phyloP scores from a whole-genome alignment of 2,329 filamentous ascomycete genomes.

The Leptographium flavum region DNA sequence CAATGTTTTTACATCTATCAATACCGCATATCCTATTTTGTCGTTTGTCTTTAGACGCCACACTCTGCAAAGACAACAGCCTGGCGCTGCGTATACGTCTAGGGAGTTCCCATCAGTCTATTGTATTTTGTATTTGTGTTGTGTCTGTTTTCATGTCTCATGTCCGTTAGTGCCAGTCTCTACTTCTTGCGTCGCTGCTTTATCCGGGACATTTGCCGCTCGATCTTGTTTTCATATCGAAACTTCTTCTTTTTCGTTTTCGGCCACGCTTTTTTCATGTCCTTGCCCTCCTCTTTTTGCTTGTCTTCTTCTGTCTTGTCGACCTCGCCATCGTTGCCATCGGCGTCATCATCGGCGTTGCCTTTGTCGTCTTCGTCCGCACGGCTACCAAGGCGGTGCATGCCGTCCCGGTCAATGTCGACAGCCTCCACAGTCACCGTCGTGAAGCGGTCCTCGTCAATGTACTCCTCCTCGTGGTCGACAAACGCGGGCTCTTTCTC shows the following conservation, averaged over 20 bases:
- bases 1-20: constrained; percentile 5
- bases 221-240: constrained; percentile 78
- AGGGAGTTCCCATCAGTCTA: neutral
- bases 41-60: neutral
- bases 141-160: neutral
- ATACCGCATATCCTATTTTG: constrained; percentile 7
- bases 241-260: constrained; percentile 79
- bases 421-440: constrained; percentile 90
- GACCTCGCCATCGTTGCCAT: constrained; percentile 19
- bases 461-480: constrained; percentile 81
- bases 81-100: neutral
- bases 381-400: constrained; percentile 35
- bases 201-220: constrained; percentile 58
- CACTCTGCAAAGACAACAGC: neutral
- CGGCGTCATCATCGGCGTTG: constrained; percentile 18
- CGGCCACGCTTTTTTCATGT: constrained; percentile 30
- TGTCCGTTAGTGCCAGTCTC: neutral
- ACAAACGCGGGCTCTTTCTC: constrained; percentile 29
- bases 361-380: constrained; percentile 13
- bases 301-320: constrained; percentile 18
- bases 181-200: constrained; percentile 36
- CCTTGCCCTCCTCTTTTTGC: no score
- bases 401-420: constrained; percentile 59
- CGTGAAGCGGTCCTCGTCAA: constrained; percentile 92
- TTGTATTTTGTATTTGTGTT: no score